These are phyloP conservation scores for Neofusicoccum parvum DNA, from an alignment of 2,329 filamentous ascomycete species.

Conservation along the genomic window DNA sequence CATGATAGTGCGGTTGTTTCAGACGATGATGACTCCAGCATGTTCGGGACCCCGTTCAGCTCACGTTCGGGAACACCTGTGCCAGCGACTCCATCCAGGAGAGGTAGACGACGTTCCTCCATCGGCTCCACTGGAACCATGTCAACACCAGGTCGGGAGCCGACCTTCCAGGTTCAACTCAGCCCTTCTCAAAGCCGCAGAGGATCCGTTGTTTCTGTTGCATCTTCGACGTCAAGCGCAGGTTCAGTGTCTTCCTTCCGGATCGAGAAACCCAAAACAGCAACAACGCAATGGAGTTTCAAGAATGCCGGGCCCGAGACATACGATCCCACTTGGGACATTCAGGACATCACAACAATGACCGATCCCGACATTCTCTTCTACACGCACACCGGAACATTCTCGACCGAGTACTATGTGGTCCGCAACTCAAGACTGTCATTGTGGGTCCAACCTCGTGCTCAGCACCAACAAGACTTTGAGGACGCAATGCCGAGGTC, in stretches of 20 bases:
- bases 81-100: neutral
- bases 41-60: constrained; percentile 5
- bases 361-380: constrained; percentile 34
- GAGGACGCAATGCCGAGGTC: constrained; percentile 16
- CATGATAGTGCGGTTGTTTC: constrained; percentile 1
- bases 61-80: neutral
- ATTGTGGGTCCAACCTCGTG: constrained; percentile 5
- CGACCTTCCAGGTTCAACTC: neutral
- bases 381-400: constrained; percentile 46
- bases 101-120: neutral
- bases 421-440: constrained; percentile 11
- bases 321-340: constrained; percentile 21
- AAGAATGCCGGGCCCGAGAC: neutral
- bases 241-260: neutral
- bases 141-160: neutral
- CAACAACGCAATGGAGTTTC: neutral
- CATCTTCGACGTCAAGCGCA: neutral
- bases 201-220: neutral
- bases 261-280: neutral
- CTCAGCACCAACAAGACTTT: constrained; percentile 15
- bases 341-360: constrained; percentile 23
- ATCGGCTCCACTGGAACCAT: neutral
- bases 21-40: neutral
- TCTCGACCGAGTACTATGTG: constrained; percentile 44
- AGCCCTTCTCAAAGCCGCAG: neutral